Percentiles rank a stretch among this genome's conserved stretches.
Conservation (phyloP, 164 flowering plant genomes). For the Liquidambar formosana region DNA sequence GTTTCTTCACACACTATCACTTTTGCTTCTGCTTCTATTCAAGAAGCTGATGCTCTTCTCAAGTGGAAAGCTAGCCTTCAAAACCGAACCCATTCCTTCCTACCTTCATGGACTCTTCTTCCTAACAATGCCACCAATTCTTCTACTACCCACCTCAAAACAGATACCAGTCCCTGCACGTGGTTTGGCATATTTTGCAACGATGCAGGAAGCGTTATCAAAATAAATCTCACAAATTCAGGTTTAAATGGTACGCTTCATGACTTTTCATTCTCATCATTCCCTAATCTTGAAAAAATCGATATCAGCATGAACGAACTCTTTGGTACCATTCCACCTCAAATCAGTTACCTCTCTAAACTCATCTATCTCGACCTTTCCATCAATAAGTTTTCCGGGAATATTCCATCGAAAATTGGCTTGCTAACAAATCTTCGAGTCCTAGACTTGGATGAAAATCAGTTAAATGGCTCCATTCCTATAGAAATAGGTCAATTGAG, state of each 20-base stretch:
- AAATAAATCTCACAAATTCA: conserved; percentile 13
- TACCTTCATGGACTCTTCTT: background rate
- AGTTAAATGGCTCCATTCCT: conserved; percentile 23
- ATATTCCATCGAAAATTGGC: conserved; percentile 11
- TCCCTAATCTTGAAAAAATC: background rate
- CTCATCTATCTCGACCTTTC: conserved; percentile 16
- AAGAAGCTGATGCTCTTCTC: background rate
- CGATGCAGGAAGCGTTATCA: background rate
- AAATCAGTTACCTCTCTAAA: conserved; percentile 12
- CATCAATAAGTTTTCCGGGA: conserved; percentile 15
- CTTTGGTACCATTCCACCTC: conserved; percentile 24
- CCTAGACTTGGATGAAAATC: background rate
- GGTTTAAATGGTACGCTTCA: conserved; percentile 17
- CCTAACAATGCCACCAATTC: background rate
- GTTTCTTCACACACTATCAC: background rate
- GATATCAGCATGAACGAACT: conserved; percentile 8
- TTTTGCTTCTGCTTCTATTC: background rate
- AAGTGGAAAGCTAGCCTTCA: background rate
- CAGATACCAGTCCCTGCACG: background rate
- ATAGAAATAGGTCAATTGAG: conserved; percentile 5
- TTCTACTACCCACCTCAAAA: too few species aligned
- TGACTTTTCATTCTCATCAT: conserved; percentile 1
- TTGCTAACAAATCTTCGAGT: conserved; percentile 1
- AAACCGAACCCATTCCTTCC: background rate
- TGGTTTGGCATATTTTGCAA: background rate